These are phyloP conservation scores for Plasmodium knowlesi DNA, from an alignment of 169 alveolate genomes.

Conservation along the genomic window DNA sequence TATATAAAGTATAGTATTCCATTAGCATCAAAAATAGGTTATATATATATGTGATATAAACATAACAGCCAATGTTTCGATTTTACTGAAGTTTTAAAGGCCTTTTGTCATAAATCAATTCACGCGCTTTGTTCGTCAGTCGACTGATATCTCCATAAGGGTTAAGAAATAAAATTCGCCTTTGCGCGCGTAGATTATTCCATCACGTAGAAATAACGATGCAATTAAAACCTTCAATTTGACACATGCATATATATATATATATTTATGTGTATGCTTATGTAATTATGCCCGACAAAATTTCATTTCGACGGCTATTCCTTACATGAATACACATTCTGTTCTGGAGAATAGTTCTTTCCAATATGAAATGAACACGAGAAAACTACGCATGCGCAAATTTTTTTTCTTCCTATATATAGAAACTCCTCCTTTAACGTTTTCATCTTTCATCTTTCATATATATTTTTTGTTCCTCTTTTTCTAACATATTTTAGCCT, in stretches of 20 bases:
- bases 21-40: background rate
- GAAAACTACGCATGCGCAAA: background rate
- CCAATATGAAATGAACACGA: background rate
- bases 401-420: background rate
- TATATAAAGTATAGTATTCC: background rate
- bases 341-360: background rate
- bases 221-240: background rate
- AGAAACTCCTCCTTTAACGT: background rate
- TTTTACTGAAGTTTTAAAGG: background rate
- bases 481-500: background rate
- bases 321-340: background rate
- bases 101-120: background rate
- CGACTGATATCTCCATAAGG: background rate
- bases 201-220: background rate
- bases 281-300: background rate
- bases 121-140: background rate
- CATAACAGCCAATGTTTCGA: background rate
- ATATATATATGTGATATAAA: background rate
- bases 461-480: background rate
- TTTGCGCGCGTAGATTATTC: background rate
- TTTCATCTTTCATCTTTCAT: background rate
- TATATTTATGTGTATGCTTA: background rate
- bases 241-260: background rate
- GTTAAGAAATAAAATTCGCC: background rate
- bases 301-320: background rate